Percentiles rank a stretch among this genome's conserved stretches.
Evolutionary conservation across 441 rosid species (phyloP).

Genomic region (Gossypium lobatum): DNA sequence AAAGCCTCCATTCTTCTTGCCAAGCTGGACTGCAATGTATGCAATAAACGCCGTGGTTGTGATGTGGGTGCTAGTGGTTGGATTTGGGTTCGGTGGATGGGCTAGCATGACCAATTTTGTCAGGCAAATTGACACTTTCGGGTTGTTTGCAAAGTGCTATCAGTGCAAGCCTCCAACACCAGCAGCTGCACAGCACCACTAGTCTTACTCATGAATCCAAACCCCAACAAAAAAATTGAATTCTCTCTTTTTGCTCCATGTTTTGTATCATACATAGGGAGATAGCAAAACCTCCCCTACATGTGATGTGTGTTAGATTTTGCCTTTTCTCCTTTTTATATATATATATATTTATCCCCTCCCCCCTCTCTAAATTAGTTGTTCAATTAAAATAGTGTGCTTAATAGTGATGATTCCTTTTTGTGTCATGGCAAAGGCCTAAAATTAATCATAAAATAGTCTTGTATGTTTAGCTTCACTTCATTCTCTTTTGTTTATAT

Average conservation of each 20-base stretch:
- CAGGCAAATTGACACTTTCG: conserved; percentile 75
- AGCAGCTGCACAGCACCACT: conserved; percentile 34
- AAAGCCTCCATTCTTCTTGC: conserved; percentile 80
- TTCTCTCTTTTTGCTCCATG: conserved; percentile 10
- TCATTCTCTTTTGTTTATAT: neutral
- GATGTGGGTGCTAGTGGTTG: conserved; percentile 74
- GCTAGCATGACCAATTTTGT: conserved; percentile 89
- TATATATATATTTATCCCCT: neutral
- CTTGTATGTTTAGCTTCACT: neutral
- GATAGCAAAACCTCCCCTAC: conserved; percentile 26
- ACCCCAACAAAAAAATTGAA: neutral
- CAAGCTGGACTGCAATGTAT: conserved; percentile 89
- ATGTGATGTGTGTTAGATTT: conserved; percentile 57
- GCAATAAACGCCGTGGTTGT: conserved; percentile 59
- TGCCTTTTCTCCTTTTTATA: neutral
- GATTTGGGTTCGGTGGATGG: conserved; percentile 99
- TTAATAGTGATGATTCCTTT: conserved; percentile 43
- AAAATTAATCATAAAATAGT: conserved; percentile 23
- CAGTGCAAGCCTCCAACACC: conserved; percentile 68
- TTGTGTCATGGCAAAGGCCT: conserved; percentile 32
- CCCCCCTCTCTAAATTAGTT: conserved; percentile 25
- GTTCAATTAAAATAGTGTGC: conserved; percentile 33
- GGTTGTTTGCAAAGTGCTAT: conserved; percentile 93
- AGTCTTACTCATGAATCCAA: conserved; percentile 14
- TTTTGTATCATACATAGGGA: conserved; percentile 48